Percentiles rank a stretch among this genome's conserved stretches.
These are phyloP conservation scores for Penicillium paneum DNA, from an alignment of 2,329 filamentous ascomycete genomes.

Conservation along the genomic window DNA sequence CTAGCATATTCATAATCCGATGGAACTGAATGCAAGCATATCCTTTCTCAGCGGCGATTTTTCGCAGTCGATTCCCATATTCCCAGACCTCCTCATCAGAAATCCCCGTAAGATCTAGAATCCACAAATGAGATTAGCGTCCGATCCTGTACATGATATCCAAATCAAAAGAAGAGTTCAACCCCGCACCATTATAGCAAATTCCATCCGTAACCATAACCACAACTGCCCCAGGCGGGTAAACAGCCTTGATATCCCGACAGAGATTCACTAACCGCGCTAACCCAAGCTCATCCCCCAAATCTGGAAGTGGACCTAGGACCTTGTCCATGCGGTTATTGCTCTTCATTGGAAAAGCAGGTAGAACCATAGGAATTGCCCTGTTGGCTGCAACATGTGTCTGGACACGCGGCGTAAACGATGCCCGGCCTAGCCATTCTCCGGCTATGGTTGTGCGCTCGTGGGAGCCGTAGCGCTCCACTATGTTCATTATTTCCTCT, in stretches of 20 bases:
- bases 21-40: conserved; percentile 9
- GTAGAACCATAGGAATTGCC: conserved; percentile 7
- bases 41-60: conserved; percentile 3
- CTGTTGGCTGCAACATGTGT: conserved; percentile 1
- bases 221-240: conserved; percentile 6
- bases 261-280: conserved; percentile 8
- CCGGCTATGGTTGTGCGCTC: neutral
- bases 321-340: conserved; percentile 10
- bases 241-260: conserved; percentile 5
- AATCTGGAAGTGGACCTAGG: neutral
- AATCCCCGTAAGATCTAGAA: conserved; percentile 7
- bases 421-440: conserved; percentile 9
- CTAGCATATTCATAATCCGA: conserved; percentile 9
- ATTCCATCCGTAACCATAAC: conserved; percentile 9
- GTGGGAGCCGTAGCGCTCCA: conserved; percentile 4
- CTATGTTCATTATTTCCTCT: conserved; percentile 2
- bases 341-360: conserved; percentile 12
- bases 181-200: conserved; percentile 8
- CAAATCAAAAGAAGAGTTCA: neutral
- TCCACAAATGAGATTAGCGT: neutral
- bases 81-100: conserved; percentile 11
- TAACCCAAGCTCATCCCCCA: conserved; percentile 8
- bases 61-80: conserved; percentile 10
- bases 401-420: conserved; percentile 5
- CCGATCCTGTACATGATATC: neutral